Percentiles rank a stretch among this genome's conserved stretches.
Evolutionary conservation across 2,329 filamentous ascomycete species (phyloP).

Genomic region (Alternaria solani): DNA sequence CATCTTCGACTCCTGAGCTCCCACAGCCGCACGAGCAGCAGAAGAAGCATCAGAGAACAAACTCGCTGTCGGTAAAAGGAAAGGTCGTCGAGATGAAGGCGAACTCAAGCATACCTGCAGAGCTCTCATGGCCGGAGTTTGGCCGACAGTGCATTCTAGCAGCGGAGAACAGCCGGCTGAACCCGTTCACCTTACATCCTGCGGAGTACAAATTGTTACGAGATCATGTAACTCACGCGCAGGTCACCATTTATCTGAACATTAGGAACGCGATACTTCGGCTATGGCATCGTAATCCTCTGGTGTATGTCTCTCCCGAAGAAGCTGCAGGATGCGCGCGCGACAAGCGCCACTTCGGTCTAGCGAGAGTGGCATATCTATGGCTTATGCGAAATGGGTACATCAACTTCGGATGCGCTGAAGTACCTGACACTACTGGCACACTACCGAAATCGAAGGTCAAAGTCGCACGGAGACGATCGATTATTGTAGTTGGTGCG

Average conservation of each 20-base stretch:
- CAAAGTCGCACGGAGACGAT: conserved; percentile 67
- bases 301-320: conserved; percentile 79
- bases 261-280: conserved; percentile 93
- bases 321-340: conserved; percentile 91
- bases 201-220: conserved; percentile 84
- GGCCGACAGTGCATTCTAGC: conserved; percentile 91
- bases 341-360: conserved; percentile 86
- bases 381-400: conserved; percentile 92
- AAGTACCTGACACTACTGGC: conserved; percentile 64
- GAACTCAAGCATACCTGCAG: conserved; percentile 82
- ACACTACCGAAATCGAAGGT: conserved; percentile 48
- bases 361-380: conserved; percentile 87
- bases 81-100: conserved; percentile 55
- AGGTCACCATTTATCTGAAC: conserved; percentile 95
- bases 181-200: conserved; percentile 85
- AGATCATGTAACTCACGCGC: conserved; percentile 81
- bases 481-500: conserved; percentile 86
- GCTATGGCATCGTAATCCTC: conserved; percentile 86
- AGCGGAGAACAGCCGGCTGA: conserved; percentile 86
- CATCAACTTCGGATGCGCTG: conserved; percentile 94
- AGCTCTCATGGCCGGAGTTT: conserved; percentile 77
- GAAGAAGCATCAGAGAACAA: conserved; percentile 30
- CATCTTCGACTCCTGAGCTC: conserved; percentile 45
- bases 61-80: conserved; percentile 29
- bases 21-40: conserved; percentile 32